Conservation (phyloP, 2,329 filamentous ascomycete species). For the Aureobasidium pullulans region DNA sequence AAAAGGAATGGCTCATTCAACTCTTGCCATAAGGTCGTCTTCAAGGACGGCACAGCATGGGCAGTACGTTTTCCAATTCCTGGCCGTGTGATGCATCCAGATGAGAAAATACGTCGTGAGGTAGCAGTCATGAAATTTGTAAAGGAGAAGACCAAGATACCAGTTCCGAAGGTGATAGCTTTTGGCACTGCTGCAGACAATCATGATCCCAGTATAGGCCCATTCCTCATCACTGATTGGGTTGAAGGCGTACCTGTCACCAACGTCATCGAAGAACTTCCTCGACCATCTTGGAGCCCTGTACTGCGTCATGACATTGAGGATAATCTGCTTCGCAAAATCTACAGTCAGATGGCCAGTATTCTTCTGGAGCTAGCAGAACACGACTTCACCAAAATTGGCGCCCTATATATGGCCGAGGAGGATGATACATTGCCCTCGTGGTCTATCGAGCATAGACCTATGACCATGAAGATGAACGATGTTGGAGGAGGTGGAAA, state of each 20-base stretch:
- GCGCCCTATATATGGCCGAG: background rate
- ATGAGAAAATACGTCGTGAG: background rate
- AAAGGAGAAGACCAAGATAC: background rate
- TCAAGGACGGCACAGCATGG: background rate
- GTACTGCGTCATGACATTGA: background rate
- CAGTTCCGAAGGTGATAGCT: background rate
- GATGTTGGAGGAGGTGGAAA: constrained; percentile 4
- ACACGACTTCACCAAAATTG: background rate
- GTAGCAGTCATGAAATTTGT: background rate
- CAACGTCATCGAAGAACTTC: background rate
- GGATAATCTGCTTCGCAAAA: background rate
- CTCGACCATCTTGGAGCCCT: background rate
- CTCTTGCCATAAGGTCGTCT: background rate
- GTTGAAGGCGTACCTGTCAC: background rate
- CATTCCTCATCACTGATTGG: background rate
- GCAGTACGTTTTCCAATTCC: background rate
- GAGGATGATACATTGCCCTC: background rate
- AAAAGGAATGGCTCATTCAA: background rate
- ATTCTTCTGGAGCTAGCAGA: background rate
- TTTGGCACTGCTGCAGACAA: background rate
- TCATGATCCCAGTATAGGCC: background rate
- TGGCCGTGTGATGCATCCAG: background rate
- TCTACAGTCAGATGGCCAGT: background rate
- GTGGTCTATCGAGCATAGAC: background rate
- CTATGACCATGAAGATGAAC: background rate